These are phyloP conservation scores for Houttuynia cordata DNA, from an alignment of 164 flowering plant genomes.

Conservation along the genomic window DNA sequence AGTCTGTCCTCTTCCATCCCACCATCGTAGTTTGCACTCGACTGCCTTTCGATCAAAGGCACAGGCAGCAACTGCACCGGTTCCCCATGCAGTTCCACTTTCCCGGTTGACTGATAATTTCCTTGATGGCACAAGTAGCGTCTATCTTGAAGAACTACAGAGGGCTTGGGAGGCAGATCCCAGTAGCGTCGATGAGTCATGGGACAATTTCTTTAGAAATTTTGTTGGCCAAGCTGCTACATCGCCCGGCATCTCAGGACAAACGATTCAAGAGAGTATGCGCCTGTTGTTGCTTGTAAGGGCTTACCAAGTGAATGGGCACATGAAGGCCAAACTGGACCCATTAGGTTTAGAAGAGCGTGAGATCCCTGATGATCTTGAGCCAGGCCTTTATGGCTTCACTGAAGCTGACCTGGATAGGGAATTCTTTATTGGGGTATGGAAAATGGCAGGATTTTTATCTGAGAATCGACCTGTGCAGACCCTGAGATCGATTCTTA, in stretches of 20 bases:
- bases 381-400: conserved; percentile 74
- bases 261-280: conserved; percentile 97
- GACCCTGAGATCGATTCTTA: conserved; percentile 74
- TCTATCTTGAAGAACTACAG: conserved; percentile 88
- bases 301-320: conserved; percentile 95
- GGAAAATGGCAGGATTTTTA: conserved; percentile 88
- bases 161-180: conserved; percentile 99
- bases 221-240: conserved; percentile 87
- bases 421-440: conserved; percentile 87
- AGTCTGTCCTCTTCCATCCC: conserved; percentile 25
- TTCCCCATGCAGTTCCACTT: conserved; percentile 83
- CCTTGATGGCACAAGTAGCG: conserved; percentile 92
- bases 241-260: conserved; percentile 85
- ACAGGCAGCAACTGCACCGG: conserved; percentile 44
- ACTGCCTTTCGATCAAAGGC: conserved; percentile 43
- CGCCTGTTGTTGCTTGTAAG: conserved; percentile 79
- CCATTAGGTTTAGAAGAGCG: conserved; percentile 68
- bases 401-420: conserved; percentile 88
- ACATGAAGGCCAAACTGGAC: conserved; percentile 88
- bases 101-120: conserved; percentile 84
- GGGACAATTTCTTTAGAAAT: conserved; percentile 96
- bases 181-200: conserved; percentile 86
- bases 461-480: conserved; percentile 98
- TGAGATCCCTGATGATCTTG: conserved; percentile 63
- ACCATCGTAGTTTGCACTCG: conserved; percentile 40